These are phyloP conservation scores for Leishmania braziliensis DNA, from an alignment of 208 protist species.

Conservation along the genomic window DNA sequence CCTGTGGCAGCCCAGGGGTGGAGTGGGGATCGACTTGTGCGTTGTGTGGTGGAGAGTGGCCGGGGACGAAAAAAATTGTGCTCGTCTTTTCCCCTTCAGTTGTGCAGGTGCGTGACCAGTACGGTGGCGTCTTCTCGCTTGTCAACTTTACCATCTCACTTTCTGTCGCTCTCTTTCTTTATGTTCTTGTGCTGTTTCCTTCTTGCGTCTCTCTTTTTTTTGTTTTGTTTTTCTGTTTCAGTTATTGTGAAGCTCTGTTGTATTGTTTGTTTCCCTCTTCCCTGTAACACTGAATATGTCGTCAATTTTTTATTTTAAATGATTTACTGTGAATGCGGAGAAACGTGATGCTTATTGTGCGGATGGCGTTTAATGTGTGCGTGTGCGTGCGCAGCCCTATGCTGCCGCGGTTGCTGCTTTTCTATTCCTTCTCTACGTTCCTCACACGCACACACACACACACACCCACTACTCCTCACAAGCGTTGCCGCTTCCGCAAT, in stretches of 20 bases:
- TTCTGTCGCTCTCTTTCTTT: not conserved
- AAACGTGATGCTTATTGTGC: not conserved
- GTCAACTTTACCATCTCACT: not conserved
- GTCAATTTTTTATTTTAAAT: not conserved
- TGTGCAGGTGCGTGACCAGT: not conserved
- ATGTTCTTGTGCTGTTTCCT: not conserved
- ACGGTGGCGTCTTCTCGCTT: not conserved
- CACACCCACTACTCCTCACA: not conserved
- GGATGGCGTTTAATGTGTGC: not conserved
- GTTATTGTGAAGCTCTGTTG: not conserved
- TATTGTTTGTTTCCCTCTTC: not conserved
- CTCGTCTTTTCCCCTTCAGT: not conserved
- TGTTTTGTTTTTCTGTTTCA: slow-evolving; percentile 1
- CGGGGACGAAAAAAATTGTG: not conserved
- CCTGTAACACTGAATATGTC: not conserved
- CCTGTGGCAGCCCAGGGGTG: not conserved
- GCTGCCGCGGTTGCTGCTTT: slow-evolving; percentile 2
- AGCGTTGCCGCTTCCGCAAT: not conserved
- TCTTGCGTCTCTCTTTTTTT: not conserved
- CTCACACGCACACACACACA: not conserved
- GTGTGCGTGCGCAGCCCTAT: slow-evolving; percentile 5
- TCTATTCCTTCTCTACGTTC: slow-evolving; percentile 2
- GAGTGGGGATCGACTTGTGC: not conserved
- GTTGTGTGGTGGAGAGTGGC: not conserved
- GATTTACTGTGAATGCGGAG: not conserved